These are phyloP conservation scores for Ophiostoma australiae DNA, from an alignment of 2,329 filamentous ascomycete genomes.

Conservation along the genomic window DNA sequence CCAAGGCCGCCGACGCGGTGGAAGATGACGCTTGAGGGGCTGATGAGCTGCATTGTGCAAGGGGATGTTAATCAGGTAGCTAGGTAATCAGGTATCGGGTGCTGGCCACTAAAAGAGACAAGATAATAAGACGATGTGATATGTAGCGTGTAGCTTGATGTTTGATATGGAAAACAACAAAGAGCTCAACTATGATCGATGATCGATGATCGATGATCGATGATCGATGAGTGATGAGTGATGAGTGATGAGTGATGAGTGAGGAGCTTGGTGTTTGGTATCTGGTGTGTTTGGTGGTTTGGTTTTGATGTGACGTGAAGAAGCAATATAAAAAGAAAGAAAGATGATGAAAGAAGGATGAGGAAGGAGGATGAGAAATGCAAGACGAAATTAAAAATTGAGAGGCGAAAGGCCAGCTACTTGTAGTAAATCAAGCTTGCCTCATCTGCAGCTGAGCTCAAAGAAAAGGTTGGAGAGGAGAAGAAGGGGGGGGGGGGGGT, in stretches of 20 bases:
- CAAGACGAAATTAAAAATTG: not conserved
- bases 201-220: no score
- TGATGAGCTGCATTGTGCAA: conserved; percentile 23
- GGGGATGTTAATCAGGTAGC: not conserved
- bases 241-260: no score
- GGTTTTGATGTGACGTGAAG: not conserved
- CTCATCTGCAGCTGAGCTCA: not conserved
- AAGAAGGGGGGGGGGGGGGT: not conserved
- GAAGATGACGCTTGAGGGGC: conserved; percentile 20
- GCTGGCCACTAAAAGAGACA: not conserved
- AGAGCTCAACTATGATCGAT: no score
- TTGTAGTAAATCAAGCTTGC: not conserved
- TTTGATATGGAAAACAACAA: not conserved
- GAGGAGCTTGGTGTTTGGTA: not conserved
- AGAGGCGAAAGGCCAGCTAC: not conserved
- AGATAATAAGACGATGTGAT: not conserved
- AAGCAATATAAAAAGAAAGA: not conserved
- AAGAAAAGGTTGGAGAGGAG: not conserved
- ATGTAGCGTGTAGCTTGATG: not conserved
- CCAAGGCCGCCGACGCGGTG: conserved; percentile 27
- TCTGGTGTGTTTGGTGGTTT: not conserved
- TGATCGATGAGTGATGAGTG: no score
- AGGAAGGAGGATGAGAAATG: not conserved
- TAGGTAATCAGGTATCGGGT: not conserved
- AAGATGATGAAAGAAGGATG: not conserved